phyloP scores from a whole-genome alignment of 1,139 yeast species.

The Taphrina sp. region DNA sequence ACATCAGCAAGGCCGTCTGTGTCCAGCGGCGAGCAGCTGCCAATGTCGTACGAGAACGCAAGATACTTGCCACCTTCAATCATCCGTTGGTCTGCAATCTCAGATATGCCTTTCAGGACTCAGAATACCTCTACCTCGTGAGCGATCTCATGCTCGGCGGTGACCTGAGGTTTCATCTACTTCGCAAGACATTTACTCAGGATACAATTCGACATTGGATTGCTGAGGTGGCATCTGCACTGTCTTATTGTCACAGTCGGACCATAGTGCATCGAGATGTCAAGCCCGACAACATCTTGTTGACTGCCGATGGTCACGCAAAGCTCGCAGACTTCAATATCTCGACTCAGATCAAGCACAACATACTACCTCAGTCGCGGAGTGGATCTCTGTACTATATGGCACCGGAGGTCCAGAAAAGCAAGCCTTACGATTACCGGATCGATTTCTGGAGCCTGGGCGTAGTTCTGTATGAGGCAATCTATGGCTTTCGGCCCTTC shows the following conservation, averaged over 20 bases:
- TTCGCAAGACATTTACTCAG: slow-evolving; percentile 55
- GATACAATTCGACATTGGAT: slow-evolving; percentile 63
- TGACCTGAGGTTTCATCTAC: slow-evolving; percentile 74
- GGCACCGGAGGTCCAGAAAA: slow-evolving; percentile 74
- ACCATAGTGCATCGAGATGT: slow-evolving; percentile 67
- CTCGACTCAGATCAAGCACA: slow-evolving; percentile 40
- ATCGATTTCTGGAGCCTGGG: slow-evolving; percentile 96
- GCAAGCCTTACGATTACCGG: slow-evolving; percentile 56
- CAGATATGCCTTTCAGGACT: slow-evolving; percentile 79
- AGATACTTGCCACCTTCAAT: slow-evolving; percentile 57
- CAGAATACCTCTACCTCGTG: slow-evolving; percentile 54
- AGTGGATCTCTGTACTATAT: slow-evolving; percentile 87
- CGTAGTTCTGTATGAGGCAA: slow-evolving; percentile 74
- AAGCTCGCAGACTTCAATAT: slow-evolving; percentile 72
- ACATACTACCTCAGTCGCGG: slow-evolving; percentile 23
- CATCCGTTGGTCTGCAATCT: slow-evolving; percentile 81
- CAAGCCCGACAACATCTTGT: slow-evolving; percentile 66
- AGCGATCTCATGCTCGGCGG: slow-evolving; percentile 87
- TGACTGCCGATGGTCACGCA: slow-evolving; percentile 67
- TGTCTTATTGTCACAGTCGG: slow-evolving; percentile 62
- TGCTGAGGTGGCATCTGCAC: slow-evolving; percentile 66
- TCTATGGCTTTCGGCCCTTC: slow-evolving; percentile 54
- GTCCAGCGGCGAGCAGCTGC: slow-evolving; percentile 43
- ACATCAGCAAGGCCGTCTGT: slow-evolving; percentile 36
- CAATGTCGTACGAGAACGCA: slow-evolving; percentile 60